Evolutionary conservation across 2,329 filamentous ascomycete genomes (phyloP).

Genomic region (Zymoseptoria passerinii): DNA sequence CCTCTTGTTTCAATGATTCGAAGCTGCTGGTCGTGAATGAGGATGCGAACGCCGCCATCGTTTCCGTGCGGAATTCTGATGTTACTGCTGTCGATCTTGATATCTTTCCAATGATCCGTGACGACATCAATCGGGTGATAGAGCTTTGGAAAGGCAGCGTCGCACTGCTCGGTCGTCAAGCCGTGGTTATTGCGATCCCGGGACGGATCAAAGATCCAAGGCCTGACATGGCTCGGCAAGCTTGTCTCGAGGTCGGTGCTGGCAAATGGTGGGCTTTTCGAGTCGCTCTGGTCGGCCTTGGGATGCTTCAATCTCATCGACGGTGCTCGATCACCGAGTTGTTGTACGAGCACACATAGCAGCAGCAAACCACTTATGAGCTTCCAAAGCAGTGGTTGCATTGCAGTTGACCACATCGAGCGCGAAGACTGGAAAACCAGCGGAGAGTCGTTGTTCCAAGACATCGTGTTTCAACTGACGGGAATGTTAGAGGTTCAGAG

Average conservation of each 20-base stretch:
- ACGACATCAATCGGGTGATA: conserved; percentile 27
- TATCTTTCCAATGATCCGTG: conserved; percentile 10
- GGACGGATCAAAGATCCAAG: conserved; percentile 16
- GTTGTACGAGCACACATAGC: conserved; percentile 13
- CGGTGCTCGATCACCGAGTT: conserved; percentile 1
- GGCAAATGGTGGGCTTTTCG: too few relatives aligned
- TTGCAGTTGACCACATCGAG: not conserved
- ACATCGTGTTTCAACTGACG: too few relatives aligned
- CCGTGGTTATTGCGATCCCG: conserved; percentile 24
- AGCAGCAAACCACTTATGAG: conserved; percentile 12
- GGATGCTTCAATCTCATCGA: not conserved
- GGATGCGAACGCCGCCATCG: conserved; percentile 14
- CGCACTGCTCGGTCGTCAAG: conserved; percentile 24
- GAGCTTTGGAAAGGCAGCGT: conserved; percentile 26
- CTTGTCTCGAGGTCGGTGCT: too few relatives aligned
- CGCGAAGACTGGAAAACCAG: not conserved
- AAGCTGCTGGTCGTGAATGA: conserved; percentile 15
- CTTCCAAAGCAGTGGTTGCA: conserved; percentile 14
- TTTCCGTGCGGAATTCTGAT: conserved; percentile 33
- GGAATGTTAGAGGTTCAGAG: too few relatives aligned
- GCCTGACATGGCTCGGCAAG: not conserved
- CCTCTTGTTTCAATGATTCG: conserved; percentile 14
- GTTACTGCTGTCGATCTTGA: conserved; percentile 6
- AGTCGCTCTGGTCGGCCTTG: too few relatives aligned
- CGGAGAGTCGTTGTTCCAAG: too few relatives aligned